Evolutionary conservation across 208 protist genomes (phyloP), one percentile per base, ranked within the genome.

Genomic region (Leishmania mexicana): DNA sequence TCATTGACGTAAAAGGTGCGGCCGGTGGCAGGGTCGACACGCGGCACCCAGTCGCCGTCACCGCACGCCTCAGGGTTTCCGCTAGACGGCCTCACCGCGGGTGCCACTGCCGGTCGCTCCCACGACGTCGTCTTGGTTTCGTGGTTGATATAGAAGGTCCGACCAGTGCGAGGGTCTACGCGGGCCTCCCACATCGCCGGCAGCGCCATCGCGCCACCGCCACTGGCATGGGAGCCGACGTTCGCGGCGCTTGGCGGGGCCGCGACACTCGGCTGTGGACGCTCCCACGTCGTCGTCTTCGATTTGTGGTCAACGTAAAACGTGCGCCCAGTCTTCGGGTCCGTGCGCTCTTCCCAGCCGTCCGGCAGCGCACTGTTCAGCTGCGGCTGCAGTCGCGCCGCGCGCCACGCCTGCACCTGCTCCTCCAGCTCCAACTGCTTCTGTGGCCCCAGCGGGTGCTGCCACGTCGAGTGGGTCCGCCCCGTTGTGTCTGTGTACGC

Each of bases 61-160:
- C 67, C 42, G 17, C 62, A 62, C 1, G 67, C 71, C 49, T 80
- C 62, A 6, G 31, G 58, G 49, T 60, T n/a, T 53, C 38, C 54
- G 49, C n/a, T n/a, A 54, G 71, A 24, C 13, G 47, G 53, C 38
- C 4, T 40, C 76, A 28, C 40, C 28, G 45, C 24, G 28, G 64
- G 76, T 19, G 76, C 67, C 57, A 71, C 65, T 42, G 47, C 47
- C 47, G 91, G 93, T 24, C 68, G 79, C 42, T 82, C 88, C 90
- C 91, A 95, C 60, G 93, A 87, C 11, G 90, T 96, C 71, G 89
- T 83, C 31, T 83, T 85, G 49, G 90, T 94, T 70, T 83, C 83
- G 85, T 94, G 91, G 83, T 97, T 94, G 11, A 97, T 84, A 72
- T 97, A 97, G 78, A 93, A 97, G 51, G 80, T 89, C 35, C 89